Conservation (phyloP, 805 yeast genomes). For the Sungouiella thailandica region DNA sequence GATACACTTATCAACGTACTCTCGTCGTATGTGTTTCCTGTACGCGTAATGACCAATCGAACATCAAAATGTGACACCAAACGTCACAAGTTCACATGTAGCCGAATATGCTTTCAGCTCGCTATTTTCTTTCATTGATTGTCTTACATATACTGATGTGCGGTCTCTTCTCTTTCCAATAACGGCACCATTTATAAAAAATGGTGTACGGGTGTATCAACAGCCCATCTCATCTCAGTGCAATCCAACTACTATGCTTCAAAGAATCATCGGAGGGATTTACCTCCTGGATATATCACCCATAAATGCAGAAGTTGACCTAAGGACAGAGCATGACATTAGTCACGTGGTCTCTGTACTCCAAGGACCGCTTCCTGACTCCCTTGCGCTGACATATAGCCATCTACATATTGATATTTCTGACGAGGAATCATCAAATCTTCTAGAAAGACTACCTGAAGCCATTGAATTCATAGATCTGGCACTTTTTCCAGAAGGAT, state of each 20-base stretch:
- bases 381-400: slow-evolving; percentile 42
- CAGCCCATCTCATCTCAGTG: neutral
- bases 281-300: slow-evolving; percentile 74
- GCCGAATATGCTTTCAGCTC: too few species aligned
- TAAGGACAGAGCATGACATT: slow-evolving; percentile 49
- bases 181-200: too few species aligned
- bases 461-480: slow-evolving; percentile 62
- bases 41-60: too few species aligned
- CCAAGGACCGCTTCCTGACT: slow-evolving; percentile 55
- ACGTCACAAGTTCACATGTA: too few species aligned
- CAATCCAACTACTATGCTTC: slow-evolving; percentile 8
- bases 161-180: too few species aligned
- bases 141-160: too few species aligned
- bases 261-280: slow-evolving; percentile 73
- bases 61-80: too few species aligned
- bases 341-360: slow-evolving; percentile 70
- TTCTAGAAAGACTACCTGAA: slow-evolving; percentile 56
- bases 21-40: too few species aligned
- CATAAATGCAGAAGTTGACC: slow-evolving; percentile 40
- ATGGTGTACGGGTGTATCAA: slow-evolving; percentile 3
- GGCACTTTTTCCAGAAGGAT: slow-evolving; percentile 43
- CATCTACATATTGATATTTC: slow-evolving; percentile 63
- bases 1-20: too few species aligned
- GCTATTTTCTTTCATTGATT: too few species aligned
- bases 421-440: slow-evolving; percentile 65